phyloP scores from a whole-genome alignment of 1,139 yeast species.

The Suhomyces taliae region DNA sequence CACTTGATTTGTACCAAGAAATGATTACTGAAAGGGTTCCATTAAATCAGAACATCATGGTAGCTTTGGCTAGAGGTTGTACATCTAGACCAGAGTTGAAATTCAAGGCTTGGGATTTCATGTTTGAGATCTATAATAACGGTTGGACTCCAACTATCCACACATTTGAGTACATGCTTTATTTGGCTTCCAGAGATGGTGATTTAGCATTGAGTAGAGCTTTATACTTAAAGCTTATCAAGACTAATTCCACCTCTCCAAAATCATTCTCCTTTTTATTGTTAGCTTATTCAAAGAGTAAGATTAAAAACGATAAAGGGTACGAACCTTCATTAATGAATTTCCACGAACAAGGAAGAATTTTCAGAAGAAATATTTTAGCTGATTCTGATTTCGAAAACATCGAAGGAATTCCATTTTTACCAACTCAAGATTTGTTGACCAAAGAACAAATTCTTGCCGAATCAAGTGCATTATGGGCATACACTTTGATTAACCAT shows the following conservation, averaged over 20 bases:
- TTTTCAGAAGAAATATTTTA: constrained; percentile 48
- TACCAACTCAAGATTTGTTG: constrained; percentile 54
- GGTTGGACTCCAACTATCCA: constrained; percentile 51
- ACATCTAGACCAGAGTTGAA: constrained; percentile 50
- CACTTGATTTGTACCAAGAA: constrained; percentile 74
- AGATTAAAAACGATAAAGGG: constrained; percentile 11
- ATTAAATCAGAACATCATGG: constrained; percentile 49
- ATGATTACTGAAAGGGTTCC: constrained; percentile 43
- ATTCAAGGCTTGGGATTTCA: constrained; percentile 72
- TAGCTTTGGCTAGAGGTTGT: constrained; percentile 75
- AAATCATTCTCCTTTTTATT: constrained; percentile 55
- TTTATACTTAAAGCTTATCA: constrained; percentile 56
- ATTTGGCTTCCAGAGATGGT: constrained; percentile 74
- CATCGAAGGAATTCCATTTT: constrained; percentile 55
- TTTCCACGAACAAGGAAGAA: constrained; percentile 46
- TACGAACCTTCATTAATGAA: constrained; percentile 38
- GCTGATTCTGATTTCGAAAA: constrained; percentile 25
- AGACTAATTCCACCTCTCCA: constrained; percentile 36
- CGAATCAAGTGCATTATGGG: constrained; percentile 81
- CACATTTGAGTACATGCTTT: constrained; percentile 68
- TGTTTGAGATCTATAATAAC: constrained; percentile 61
- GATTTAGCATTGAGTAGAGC: constrained; percentile 77
- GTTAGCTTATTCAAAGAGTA: constrained; percentile 53
- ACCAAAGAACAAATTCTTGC: constrained; percentile 51
- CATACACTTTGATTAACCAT: constrained; percentile 44